Evolutionary conservation across 2,329 filamentous ascomycete genomes (phyloP), one percentile per base, ranked within the genome.

Genomic region (Xylariales sp.): DNA sequence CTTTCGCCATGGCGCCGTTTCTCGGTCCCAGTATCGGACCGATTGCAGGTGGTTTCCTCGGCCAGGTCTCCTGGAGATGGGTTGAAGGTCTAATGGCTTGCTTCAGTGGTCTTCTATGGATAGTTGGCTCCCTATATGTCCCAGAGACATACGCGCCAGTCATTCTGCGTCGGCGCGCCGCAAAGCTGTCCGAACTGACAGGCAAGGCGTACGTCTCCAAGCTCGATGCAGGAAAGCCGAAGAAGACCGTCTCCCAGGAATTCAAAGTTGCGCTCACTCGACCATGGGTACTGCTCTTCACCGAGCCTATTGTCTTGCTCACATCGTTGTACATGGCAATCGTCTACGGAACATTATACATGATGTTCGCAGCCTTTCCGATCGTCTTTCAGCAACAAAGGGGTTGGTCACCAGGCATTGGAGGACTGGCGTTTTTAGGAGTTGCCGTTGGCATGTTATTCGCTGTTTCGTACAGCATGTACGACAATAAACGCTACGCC

Each of bases 271-370:
- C 78, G 3, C 64, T 85, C 8, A 68, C 73, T 35, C 71, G 84
- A 3, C 84, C 84, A 1, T 84, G 82, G 80, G 66, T 82, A 32
- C 70, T 88, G 38, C 71, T 88, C 5, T 83, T 87, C 67, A 65
- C 66, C 42, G 83, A 88, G 54, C 84, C 84, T 3, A 87, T 87
- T 51, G 82, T 87, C 19, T 57, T 82, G 10, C 62, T 86, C 4
- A 67, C 80, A 3, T 76, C 74, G 21, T 65, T 86, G 18, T 87
- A 86, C 64, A 76, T 83, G 66, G 79, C 80, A 42, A 80, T 77
- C 47, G 56, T 78, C 40, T 78, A 77, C 54, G 64, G 73, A 18
- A 41, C 20, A 4, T 7, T 35, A 6, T 41, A 41, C 34, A 69
- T 80, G 55, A 68, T 80, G 52, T 80, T 82, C 49, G 70, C 71